Evolutionary conservation across 2,329 filamentous ascomycete species (phyloP).

Genomic region (Penicillium brevicompactum): DNA sequence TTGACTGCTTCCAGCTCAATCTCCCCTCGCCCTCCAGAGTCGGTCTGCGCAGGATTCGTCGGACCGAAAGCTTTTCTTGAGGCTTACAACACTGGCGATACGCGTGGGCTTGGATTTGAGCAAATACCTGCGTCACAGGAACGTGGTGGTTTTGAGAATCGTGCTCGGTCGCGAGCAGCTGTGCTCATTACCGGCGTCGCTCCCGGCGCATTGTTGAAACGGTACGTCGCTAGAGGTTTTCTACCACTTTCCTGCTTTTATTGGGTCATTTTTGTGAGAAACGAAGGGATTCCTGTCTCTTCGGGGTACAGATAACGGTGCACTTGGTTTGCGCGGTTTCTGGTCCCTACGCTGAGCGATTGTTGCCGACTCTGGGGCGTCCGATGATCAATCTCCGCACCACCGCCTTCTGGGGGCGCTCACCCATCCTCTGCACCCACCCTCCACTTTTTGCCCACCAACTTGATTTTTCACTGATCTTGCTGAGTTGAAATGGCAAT

Average conservation of each 20-base stretch:
- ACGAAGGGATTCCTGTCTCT: not conserved
- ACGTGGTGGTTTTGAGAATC: constrained; percentile 30
- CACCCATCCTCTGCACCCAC: constrained; percentile 25
- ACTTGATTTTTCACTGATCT: constrained; percentile 4
- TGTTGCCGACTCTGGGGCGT: constrained; percentile 31
- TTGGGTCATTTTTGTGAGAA: constrained; percentile 4
- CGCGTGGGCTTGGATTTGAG: constrained; percentile 13
- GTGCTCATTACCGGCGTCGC: constrained; percentile 30
- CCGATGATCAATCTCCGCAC: constrained; percentile 43
- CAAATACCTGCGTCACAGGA: constrained; percentile 12
- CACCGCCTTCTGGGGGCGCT: constrained; percentile 37
- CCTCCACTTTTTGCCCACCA: constrained; percentile 19
- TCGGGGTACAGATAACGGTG: constrained; percentile 4
- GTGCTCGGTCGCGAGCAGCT: constrained; percentile 39
- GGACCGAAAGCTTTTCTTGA: constrained; percentile 13
- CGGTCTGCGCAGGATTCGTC: constrained; percentile 21
- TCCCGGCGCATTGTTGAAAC: constrained; percentile 41
- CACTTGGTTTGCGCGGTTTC: constrained; percentile 25
- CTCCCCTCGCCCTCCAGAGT: constrained; percentile 28
- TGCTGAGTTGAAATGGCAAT: constrained; percentile 21
- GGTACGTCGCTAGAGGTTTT: constrained; percentile 35
- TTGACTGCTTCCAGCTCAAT: constrained; percentile 37
- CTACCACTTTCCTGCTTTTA: constrained; percentile 9
- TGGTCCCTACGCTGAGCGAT: constrained; percentile 22
- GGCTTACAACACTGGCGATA: constrained; percentile 11